phyloP scores from a whole-genome alignment of 2,329 filamentous ascomycete genomes.

The Microdochium nivale region DNA sequence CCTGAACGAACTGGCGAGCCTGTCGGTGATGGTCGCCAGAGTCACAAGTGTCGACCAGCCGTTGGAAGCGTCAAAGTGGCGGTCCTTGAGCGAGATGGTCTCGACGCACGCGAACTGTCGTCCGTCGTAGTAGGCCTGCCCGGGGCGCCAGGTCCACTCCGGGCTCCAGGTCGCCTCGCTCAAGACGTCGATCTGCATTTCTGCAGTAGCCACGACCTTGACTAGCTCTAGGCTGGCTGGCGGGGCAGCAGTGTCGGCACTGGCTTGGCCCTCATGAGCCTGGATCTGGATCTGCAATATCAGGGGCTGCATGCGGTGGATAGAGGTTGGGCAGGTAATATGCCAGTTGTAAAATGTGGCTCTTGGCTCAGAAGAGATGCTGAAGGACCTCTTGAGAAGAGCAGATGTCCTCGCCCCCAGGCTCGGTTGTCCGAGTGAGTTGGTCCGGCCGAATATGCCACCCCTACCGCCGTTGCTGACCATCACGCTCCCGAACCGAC shows the following conservation, averaged over 20 bases:
- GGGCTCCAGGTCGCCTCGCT: background rate
- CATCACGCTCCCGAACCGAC: background rate
- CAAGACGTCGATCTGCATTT: background rate
- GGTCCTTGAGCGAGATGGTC: background rate
- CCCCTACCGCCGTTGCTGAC: background rate
- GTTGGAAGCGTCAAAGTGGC: background rate
- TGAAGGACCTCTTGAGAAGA: background rate
- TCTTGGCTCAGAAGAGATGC: background rate
- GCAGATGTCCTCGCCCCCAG: background rate
- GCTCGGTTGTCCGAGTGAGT: background rate
- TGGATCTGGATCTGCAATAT: background rate
- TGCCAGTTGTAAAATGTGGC: background rate
- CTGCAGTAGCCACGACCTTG: background rate
- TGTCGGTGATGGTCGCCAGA: background rate
- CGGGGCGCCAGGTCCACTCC: background rate
- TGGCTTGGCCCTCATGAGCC: background rate
- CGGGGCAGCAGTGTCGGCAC: background rate
- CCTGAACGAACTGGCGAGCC: background rate
- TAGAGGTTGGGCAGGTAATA: background rate
- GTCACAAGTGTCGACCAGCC: background rate
- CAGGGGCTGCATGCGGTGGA: background rate
- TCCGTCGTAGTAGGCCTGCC: background rate
- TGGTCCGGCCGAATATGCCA: too few species aligned
- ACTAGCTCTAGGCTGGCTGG: background rate
- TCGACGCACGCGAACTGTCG: background rate